Evolutionary conservation across 345 rosid species (phyloP), one percentile per base, ranked within the genome.

Genomic region (Passiflora organensis): DNA sequence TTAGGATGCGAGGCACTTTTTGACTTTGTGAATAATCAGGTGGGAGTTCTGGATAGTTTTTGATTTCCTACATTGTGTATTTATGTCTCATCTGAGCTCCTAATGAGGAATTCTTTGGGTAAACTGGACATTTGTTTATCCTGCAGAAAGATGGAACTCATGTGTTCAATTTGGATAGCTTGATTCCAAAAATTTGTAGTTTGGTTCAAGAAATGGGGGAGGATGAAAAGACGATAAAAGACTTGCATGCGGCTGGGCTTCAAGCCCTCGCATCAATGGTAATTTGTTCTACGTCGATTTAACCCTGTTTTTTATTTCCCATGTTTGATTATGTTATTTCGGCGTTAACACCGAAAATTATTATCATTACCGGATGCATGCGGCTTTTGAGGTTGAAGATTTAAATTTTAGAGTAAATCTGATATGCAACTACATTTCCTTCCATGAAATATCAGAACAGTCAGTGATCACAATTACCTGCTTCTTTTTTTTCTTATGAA

Each of bases 1-100:
- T 69, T 82, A 65, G 86, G 88, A 32, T 85, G 93, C 70, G 75
- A 78, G 65, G 77, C 81, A 45, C 80, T 80, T 63, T 80, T 73
- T 68, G 89, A 80, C 58, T 85, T 85, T 68, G 86, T 82, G 54
- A 80, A 68, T 66, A 80, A 43, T 80, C 93, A 85, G 86, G 93
- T 85, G 64, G 48, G 70, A 53, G 32, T 34, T 67, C 19, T 51
- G 62, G 58, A 36, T 6, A 60, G 60, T 21, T 69, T 25, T 54
- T 53, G 38, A 48, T 23, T 51, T 43, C 23, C 23, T 38, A 11
- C 39, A 41, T 13, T 16, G 53, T 61, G n/a, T n/a, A 6, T 48
- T 58, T 53, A 34, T 17, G 25, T n/a, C 16, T 50, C 32, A 37
- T 42, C 39, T 28, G 21, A 43, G 21, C 41, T 39, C 15, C 47